These are phyloP conservation scores for Colletotrichum tamarilloi DNA, from an alignment of 2,329 filamentous ascomycete genomes.

Conservation along the genomic window DNA sequence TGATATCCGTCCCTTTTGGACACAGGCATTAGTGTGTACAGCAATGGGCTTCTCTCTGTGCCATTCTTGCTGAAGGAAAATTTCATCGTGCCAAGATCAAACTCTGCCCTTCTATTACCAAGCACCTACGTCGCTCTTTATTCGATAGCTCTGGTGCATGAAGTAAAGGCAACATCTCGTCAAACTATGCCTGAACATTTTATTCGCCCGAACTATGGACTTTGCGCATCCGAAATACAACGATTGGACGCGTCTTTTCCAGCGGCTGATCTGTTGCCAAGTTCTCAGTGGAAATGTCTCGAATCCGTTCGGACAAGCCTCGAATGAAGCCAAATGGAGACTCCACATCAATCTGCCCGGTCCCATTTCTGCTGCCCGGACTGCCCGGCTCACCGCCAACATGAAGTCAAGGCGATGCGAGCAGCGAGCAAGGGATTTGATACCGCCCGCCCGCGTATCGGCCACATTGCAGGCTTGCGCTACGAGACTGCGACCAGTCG, in stretches of 20 bases:
- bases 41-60: constrained; percentile 62
- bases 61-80: constrained; percentile 67
- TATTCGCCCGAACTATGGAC: neutral
- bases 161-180: constrained; percentile 61
- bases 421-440: neutral
- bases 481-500: neutral
- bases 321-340: constrained; percentile 5
- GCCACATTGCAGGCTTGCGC: neutral
- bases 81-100: constrained; percentile 66
- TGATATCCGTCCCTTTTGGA: neutral
- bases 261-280: neutral
- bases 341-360: constrained; percentile 14
- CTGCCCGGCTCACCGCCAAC: constrained; percentile 24
- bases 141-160: constrained; percentile 59
- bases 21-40: constrained; percentile 70
- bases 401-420: neutral
- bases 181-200: no score
- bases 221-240: neutral
- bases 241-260: neutral
- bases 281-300: neutral
- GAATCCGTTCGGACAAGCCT: neutral
- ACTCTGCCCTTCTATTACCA: constrained; percentile 65
- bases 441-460: constrained; percentile 11
- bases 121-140: constrained; percentile 57
- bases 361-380: constrained; percentile 6